Percentiles rank a stretch among this genome's conserved stretches.
phyloP scores from a whole-genome alignment of 2,329 filamentous ascomycete species.

The Scedosporium boydii region DNA sequence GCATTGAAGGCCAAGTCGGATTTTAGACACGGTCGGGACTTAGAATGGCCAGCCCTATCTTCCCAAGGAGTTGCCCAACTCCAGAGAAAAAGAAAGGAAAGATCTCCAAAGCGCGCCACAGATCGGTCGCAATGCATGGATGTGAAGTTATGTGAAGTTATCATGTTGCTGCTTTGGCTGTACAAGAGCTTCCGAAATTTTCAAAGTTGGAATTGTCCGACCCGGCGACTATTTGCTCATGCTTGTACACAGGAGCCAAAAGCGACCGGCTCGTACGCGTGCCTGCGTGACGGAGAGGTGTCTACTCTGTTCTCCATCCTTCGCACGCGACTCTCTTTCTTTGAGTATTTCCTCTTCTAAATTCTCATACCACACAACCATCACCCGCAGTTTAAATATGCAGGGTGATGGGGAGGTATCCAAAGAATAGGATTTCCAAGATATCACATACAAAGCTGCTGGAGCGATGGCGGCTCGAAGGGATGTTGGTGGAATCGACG shows the following conservation, averaged over 20 bases:
- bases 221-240: slow-evolving; percentile 1
- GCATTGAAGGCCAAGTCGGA: background rate
- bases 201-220: slow-evolving; percentile 2
- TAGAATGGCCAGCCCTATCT: background rate
- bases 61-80: background rate
- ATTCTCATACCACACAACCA: slow-evolving; percentile 1
- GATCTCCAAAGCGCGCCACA: background rate
- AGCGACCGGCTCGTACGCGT: background rate
- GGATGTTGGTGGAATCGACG: background rate
- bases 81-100: background rate
- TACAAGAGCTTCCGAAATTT: background rate
- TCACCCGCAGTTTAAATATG: slow-evolving; percentile 7
- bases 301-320: slow-evolving; percentile 6
- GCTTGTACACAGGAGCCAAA: background rate
- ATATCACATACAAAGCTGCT: slow-evolving; percentile 7
- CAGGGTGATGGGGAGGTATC: background rate
- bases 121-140: background rate
- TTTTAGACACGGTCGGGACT: background rate
- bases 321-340: background rate
- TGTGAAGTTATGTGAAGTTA: background rate
- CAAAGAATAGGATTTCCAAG: slow-evolving; percentile 3
- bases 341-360: slow-evolving; percentile 1
- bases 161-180: background rate
- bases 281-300: slow-evolving; percentile 4
- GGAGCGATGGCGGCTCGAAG: background rate